Base-by-base conservation (phyloP, 257 asterid genomes). In the Gardenia jasminoides region DNA sequence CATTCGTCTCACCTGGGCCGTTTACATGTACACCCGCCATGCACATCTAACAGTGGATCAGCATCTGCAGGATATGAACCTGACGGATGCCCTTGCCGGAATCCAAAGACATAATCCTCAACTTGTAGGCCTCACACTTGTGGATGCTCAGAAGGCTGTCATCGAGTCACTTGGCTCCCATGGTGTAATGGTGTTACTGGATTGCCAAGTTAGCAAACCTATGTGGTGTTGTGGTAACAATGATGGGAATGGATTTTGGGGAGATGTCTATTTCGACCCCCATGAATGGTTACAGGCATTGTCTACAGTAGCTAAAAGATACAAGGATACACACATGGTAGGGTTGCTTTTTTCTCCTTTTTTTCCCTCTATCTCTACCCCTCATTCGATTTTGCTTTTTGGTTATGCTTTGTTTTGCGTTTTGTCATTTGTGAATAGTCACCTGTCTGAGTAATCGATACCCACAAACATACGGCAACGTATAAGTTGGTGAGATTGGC, bases 191-290 rank as follows among this genome's bases (percentile, higher is more conserved):
- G 86, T 84, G 59, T 88, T 91, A 9, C 94, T 93, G 17, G 97
- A 93, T 78, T 89, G 88, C 80, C 94, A 91, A 20, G 90, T 93
- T 30, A 88, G 97, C 78, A 65, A 75, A 30, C 97, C 97, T 10
- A 80, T 76, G 86, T 93, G 97, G 96, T 91, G 97, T 59, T 91
- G 97, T 28, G 24, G 77, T 16, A 80, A 84, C 56, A 0, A 78
- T 1, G 98, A 93, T 84, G 98, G 96, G 0, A 93, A 90, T 83
- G 97, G 97, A 20, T 91, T 93, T 80, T 93, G 85, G 52, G 97
- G 94, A 12, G 97, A 91, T 26, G n/a, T 50, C 65, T 80, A 82
- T 62, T 93, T 93, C 78, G 93, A 86, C 79, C 85, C 89, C 2
- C n/a, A 43, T 0, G 97, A 93, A 78, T 93, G 98, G 98, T 44